Evolutionary conservation across 805 yeast species (phyloP).

Genomic region (Ogataea kodamae): DNA sequence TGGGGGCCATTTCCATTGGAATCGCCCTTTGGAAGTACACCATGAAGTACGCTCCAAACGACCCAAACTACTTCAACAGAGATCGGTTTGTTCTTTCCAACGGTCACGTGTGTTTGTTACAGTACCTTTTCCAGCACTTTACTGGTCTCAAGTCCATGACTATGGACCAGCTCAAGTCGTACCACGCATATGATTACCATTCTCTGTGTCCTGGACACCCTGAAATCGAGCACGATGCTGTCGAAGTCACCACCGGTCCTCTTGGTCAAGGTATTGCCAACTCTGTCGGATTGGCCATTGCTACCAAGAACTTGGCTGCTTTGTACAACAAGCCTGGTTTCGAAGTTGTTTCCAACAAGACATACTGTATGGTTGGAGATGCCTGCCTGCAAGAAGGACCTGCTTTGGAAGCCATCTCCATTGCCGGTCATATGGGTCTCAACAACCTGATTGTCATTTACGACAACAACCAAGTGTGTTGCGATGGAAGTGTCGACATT

Average conservation of each 20-base stretch:
- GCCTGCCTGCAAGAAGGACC: constrained; percentile 99
- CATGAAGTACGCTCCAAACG: constrained; percentile 83
- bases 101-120: constrained; percentile 93
- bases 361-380: constrained; percentile 86
- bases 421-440: constrained; percentile 94
- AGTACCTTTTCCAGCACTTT: constrained; percentile 81
- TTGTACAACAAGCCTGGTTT: constrained; percentile 86
- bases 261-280: constrained; percentile 96
- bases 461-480: constrained; percentile 96
- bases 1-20: constrained; percentile 95
- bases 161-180: constrained; percentile 82
- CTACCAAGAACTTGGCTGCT: constrained; percentile 87
- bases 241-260: constrained; percentile 98
- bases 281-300: constrained; percentile 96
- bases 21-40: constrained; percentile 74
- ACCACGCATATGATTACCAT: constrained; percentile 67
- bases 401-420: constrained; percentile 85
- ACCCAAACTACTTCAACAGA: constrained; percentile 90
- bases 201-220: constrained; percentile 98
- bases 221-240: constrained; percentile 86
- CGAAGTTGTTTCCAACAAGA: constrained; percentile 67
- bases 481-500: constrained; percentile 86
- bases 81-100: constrained; percentile 93
- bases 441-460: constrained; percentile 90
- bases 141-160: constrained; percentile 72